Evolutionary conservation across 208 protist genomes (phyloP).

Genomic region (Trypanosoma boissoni): DNA sequence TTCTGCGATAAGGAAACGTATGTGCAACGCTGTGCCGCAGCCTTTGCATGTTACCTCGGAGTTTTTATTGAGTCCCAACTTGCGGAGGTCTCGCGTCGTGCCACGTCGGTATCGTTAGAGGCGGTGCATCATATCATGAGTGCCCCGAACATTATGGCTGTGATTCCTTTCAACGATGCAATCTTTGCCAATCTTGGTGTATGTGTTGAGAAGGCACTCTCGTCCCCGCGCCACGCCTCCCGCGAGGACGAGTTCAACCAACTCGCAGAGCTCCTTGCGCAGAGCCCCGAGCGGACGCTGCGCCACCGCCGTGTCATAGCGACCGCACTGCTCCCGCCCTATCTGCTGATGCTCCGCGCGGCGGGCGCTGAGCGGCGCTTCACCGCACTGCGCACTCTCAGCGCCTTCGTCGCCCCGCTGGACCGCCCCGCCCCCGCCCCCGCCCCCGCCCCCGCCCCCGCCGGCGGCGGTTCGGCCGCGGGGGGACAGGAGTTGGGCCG

Average conservation of each 20-base stretch:
- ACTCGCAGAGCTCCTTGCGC: constrained; percentile 59
- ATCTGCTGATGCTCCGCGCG: constrained; percentile 57
- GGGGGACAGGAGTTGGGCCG: constrained; percentile 36
- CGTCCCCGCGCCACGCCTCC: constrained; percentile 48
- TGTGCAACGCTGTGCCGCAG: constrained; percentile 53
- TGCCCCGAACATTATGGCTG: constrained; percentile 36
- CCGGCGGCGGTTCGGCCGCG: not conserved
- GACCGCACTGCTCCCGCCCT: constrained; percentile 46
- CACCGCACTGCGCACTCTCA: constrained; percentile 70
- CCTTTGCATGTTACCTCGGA: constrained; percentile 40
- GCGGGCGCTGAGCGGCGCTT: constrained; percentile 55
- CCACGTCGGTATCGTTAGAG: constrained; percentile 40
- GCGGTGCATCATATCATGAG: constrained; percentile 61
- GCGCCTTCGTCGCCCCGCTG: constrained; percentile 51
- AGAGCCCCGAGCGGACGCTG: constrained; percentile 40
- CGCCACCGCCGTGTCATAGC: constrained; percentile 50
- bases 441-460: constrained; percentile 6
- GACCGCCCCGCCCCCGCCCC: too few relatives aligned
- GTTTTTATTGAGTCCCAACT: constrained; percentile 67
- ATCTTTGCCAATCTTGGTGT: constrained; percentile 56
- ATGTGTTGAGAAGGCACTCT: constrained; percentile 70
- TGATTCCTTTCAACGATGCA: constrained; percentile 40
- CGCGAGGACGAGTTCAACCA: constrained; percentile 67
- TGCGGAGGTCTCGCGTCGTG: constrained; percentile 31
- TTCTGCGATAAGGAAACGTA: constrained; percentile 72